Evolutionary conservation across 345 rosid species (phyloP).

Genomic region (Combretum micranthum): DNA sequence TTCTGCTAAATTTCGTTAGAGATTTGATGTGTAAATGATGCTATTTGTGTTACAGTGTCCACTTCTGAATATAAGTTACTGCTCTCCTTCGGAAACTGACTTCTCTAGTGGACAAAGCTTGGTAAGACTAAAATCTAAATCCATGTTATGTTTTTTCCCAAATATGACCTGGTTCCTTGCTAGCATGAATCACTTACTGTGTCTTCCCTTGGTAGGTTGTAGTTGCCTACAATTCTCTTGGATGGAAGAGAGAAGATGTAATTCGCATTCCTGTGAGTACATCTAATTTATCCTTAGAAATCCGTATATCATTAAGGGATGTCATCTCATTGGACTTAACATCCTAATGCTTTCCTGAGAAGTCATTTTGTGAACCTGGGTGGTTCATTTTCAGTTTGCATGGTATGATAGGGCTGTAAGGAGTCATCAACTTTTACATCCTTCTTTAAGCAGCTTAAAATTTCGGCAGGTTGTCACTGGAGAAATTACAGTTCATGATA

Average conservation of each 20-base stretch:
- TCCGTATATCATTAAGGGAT: no score
- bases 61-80: conserved; percentile 88
- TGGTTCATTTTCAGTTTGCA: no score
- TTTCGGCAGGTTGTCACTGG: conserved; percentile 55
- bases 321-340: no score
- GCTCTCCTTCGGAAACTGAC: conserved; percentile 72
- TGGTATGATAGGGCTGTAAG: conserved; percentile 1
- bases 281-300: background rate
- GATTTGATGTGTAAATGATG: background rate
- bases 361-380: no score
- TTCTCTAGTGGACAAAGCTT: conserved; percentile 54
- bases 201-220: conserved; percentile 39
- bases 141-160: conserved; percentile 4
- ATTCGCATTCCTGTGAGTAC: conserved; percentile 81
- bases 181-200: conserved; percentile 10
- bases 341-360: no score
- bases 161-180: conserved; percentile 9
- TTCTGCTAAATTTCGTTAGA: background rate
- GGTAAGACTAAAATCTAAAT: conserved; percentile 37
- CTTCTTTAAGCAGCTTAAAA: conserved; percentile 7
- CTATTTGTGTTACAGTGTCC: conserved; percentile 55
- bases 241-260: conserved; percentile 87
- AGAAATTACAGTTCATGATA: conserved; percentile 58
- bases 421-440: conserved; percentile 4
- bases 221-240: conserved; percentile 86